These are phyloP conservation scores for Trichoderma lentiforme DNA, from an alignment of 2,329 filamentous ascomycete genomes.

Conservation along the genomic window DNA sequence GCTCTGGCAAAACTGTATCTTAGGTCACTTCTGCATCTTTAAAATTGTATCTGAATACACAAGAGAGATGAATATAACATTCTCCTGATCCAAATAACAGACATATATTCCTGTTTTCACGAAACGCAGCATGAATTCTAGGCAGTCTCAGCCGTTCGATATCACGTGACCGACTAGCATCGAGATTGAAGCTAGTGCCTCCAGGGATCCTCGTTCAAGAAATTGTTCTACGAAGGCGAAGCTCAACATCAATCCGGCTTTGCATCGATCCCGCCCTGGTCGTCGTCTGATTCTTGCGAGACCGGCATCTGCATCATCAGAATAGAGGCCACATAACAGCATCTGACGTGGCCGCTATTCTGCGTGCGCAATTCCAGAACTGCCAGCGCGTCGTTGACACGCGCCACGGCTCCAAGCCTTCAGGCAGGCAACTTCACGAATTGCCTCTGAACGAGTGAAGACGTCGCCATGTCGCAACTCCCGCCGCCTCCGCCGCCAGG, in stretches of 20 bases:
- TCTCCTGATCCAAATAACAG: background rate
- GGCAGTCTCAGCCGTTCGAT: background rate
- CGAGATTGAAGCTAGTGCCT: constrained; percentile 16
- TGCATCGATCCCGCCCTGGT: constrained; percentile 30
- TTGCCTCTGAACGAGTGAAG: constrained; percentile 25
- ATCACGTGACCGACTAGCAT: constrained; percentile 27
- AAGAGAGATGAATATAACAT: background rate
- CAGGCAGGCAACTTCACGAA: constrained; percentile 27
- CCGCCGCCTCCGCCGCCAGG: constrained; percentile 57
- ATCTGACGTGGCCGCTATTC: background rate
- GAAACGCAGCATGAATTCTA: background rate
- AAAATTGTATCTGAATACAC: background rate
- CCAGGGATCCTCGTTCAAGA: constrained; percentile 29
- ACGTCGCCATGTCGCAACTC: constrained; percentile 48
- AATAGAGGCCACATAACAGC: constrained; percentile 7
- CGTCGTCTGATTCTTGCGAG: constrained; percentile 30
- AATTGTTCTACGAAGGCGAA: constrained; percentile 35
- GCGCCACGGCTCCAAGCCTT: constrained; percentile 37
- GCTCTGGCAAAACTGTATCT: background rate
- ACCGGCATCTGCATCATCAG: constrained; percentile 27
- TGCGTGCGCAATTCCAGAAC: constrained; percentile 15
- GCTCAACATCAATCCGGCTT: constrained; percentile 20
- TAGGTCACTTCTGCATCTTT: too few relatives aligned
- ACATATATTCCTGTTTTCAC: background rate
- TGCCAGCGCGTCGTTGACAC: constrained; percentile 32